These are phyloP conservation scores for Gnomoniopsis sp. DNA, from an alignment of 2,329 filamentous ascomycete genomes.

Conservation along the genomic window DNA sequence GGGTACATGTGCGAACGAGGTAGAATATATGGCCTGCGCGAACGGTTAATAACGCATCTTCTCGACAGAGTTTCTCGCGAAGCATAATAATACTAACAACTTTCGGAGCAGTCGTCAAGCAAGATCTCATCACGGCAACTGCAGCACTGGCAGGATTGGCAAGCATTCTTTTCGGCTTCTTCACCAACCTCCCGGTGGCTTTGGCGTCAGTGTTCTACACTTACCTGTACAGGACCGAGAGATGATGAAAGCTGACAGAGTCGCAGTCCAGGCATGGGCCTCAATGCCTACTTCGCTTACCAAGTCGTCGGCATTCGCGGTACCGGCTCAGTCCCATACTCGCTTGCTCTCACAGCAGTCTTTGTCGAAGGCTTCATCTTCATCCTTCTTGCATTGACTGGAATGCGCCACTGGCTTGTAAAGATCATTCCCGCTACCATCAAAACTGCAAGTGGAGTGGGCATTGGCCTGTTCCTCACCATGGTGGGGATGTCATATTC, in stretches of 20 bases:
- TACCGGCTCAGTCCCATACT: constrained; percentile 53
- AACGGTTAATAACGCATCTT: constrained; percentile 1
- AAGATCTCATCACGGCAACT: constrained; percentile 78
- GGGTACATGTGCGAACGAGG: constrained; percentile 45
- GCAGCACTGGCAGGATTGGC: constrained; percentile 75
- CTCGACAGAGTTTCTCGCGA: not conserved
- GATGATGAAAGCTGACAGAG: constrained; percentile 15
- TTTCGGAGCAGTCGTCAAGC: constrained; percentile 45
- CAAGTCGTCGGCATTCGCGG: constrained; percentile 63
- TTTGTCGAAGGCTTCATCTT: constrained; percentile 65
- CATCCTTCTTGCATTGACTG: constrained; percentile 60
- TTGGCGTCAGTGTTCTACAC: constrained; percentile 56
- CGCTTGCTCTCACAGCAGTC: constrained; percentile 59
- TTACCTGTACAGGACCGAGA: not conserved
- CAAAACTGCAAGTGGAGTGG: constrained; percentile 63
- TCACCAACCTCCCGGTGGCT: constrained; percentile 78
- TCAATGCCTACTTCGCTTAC: constrained; percentile 67
- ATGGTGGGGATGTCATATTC: constrained; percentile 70
- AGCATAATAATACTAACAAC: not conserved
- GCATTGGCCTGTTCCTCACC: constrained; percentile 62
- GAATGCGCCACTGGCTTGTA: constrained; percentile 71
- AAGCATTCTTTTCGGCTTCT: constrained; percentile 72
- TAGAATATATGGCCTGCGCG: constrained; percentile 26
- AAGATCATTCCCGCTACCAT: constrained; percentile 62
- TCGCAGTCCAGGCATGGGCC: constrained; percentile 60